phyloP scores from a whole-genome alignment of 305 asterid species.

The Fraxinus velutina region DNA sequence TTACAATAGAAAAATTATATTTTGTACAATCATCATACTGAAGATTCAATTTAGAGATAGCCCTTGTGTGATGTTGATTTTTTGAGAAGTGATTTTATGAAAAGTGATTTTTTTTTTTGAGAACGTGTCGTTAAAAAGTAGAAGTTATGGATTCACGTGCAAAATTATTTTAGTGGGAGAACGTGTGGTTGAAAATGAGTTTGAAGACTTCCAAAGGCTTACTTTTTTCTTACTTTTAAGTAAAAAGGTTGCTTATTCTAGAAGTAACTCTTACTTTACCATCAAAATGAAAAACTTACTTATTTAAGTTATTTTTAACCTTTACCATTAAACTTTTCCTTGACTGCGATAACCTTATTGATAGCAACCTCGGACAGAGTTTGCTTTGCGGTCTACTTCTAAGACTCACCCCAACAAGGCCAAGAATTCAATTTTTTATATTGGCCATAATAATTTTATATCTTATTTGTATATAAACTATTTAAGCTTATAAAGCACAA shows the following conservation, averaged over 20 bases:
- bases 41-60: not conserved
- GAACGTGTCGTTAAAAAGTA: not conserved
- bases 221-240: not conserved
- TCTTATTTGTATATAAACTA: not conserved
- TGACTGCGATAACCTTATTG: not conserved
- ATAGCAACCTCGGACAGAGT: not conserved
- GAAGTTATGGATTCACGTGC: not conserved
- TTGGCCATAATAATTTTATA: not conserved
- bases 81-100: not conserved
- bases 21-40: not conserved
- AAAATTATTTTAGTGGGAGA: not conserved
- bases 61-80: not conserved
- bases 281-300: not conserved
- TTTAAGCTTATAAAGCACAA: not conserved
- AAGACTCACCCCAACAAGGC: not conserved
- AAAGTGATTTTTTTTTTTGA: not conserved
- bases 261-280: not conserved
- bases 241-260: not conserved
- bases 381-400: not conserved
- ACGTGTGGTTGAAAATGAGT: not conserved
- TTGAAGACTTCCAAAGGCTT: not conserved
- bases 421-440: not conserved
- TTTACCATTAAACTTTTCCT: not conserved
- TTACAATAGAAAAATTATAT: constrained; percentile 10
- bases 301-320: not conserved